Evolutionary conservation across 2,329 filamentous ascomycete species (phyloP).

Genomic region (Penicillium sp.): DNA sequence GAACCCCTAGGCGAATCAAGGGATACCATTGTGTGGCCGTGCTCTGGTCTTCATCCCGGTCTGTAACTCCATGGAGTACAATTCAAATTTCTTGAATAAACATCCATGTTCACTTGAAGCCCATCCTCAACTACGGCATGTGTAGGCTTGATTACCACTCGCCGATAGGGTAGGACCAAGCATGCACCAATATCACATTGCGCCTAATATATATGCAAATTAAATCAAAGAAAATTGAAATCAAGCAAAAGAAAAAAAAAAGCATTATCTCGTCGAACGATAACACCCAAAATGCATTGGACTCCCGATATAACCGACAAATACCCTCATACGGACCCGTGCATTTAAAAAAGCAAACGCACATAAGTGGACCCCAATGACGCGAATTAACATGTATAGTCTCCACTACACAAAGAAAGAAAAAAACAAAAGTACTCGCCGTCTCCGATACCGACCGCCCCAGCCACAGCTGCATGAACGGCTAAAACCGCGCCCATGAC

Average conservation of each 20-base stretch:
- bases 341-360: not conserved
- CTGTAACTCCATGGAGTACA: not conserved
- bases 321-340: not conserved
- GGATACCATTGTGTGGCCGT: not conserved
- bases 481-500: not conserved
- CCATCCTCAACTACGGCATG: not conserved
- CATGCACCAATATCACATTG: not conserved
- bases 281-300: not conserved
- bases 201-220: not conserved
- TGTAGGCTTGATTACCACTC: not conserved
- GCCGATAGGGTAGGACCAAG: not conserved
- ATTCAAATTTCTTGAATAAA: not conserved
- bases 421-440: not conserved
- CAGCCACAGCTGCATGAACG: not conserved
- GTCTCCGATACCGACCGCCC: not conserved
- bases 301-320: not conserved
- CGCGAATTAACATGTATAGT: not conserved
- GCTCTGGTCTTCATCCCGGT: not conserved
- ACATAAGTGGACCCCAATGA: not conserved
- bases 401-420: not conserved
- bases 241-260: not conserved
- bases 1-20: not conserved
- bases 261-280: not conserved
- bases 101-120: not conserved
- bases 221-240: not conserved